Evolutionary conservation across 139 green algal genomes (phyloP).

Genomic region (Coelastrella sp.): DNA sequence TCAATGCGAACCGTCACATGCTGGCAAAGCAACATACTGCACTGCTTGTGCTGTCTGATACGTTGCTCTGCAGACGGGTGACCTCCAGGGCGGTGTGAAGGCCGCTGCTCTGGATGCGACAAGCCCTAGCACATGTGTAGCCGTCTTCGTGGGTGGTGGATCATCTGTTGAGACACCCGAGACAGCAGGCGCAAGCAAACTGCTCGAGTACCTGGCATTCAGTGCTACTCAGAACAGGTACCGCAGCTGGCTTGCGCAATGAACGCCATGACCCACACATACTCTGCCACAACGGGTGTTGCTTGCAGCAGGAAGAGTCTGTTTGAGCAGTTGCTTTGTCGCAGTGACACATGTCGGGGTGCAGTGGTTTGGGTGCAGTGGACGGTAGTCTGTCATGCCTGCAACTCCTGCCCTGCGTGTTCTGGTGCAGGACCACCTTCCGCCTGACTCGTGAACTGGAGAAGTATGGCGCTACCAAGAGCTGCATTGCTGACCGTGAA

Average conservation of each 20-base stretch:
- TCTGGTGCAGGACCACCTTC: constrained; percentile 50
- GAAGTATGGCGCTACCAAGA: constrained; percentile 67
- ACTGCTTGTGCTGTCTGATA: too few relatives aligned
- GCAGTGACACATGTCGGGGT: neutral
- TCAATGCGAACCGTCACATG: too few relatives aligned
- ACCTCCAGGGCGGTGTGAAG: constrained; percentile 44
- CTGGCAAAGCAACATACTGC: too few relatives aligned
- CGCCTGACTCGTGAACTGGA: constrained; percentile 73
- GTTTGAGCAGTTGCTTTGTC: neutral
- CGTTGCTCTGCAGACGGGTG: constrained; percentile 28
- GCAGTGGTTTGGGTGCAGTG: too few relatives aligned
- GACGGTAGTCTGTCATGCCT: too few relatives aligned
- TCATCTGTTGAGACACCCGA: constrained; percentile 55
- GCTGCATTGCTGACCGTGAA: constrained; percentile 57
- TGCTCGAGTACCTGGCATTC: constrained; percentile 76
- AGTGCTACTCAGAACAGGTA: constrained; percentile 60
- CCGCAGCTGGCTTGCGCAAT: neutral
- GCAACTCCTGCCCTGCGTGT: neutral
- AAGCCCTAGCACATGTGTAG: constrained; percentile 56
- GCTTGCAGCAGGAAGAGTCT: neutral
- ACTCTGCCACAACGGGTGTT: too few relatives aligned
- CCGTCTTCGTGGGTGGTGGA: constrained; percentile 59
- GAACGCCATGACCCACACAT: too few relatives aligned
- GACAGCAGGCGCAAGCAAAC: constrained; percentile 61
- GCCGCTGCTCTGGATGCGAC: constrained; percentile 49